Evolutionary conservation across 192 early-diverging fungal species (phyloP).

Genomic region (Backusella morwellensis): DNA sequence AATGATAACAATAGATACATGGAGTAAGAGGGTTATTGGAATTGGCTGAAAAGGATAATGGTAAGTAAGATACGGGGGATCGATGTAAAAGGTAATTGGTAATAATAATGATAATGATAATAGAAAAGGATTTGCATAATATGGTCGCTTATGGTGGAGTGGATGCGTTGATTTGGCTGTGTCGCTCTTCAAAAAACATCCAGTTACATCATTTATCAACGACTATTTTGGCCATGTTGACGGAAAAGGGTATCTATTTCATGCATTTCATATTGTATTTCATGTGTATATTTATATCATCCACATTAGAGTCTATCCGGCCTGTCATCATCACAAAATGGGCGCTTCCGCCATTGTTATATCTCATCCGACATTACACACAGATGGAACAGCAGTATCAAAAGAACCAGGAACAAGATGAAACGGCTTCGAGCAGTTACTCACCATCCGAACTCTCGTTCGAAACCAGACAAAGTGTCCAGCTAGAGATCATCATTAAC

Average conservation of each 20-base stretch:
- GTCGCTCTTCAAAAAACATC: constrained; percentile 31
- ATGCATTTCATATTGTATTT: neutral
- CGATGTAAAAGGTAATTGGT: no score
- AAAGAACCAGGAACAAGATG: neutral
- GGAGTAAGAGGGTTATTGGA: constrained; percentile 53
- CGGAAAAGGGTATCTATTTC: constrained; percentile 42
- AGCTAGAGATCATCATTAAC: constrained; percentile 12
- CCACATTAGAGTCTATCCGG: constrained; percentile 41
- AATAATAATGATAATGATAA: neutral
- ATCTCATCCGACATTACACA: constrained; percentile 30
- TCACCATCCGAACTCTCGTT: neutral
- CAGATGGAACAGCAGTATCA: neutral
- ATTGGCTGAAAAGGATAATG: constrained; percentile 49
- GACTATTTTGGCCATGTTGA: constrained; percentile 43
- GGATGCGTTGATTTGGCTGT: constrained; percentile 53
- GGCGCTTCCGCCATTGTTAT: constrained; percentile 43
- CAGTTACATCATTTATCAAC: constrained; percentile 49
- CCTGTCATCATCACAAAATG: constrained; percentile 49
- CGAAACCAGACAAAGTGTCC: neutral
- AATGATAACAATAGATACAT: constrained; percentile 31
- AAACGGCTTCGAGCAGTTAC: neutral
- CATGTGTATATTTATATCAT: no score
- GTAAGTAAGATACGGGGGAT: constrained; percentile 20
- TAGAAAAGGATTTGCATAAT: constrained; percentile 44
- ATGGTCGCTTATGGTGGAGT: constrained; percentile 51